Conservation (phyloP, 2,329 filamentous ascomycete species). For the Pseudogymnoascus verrucosus region DNA sequence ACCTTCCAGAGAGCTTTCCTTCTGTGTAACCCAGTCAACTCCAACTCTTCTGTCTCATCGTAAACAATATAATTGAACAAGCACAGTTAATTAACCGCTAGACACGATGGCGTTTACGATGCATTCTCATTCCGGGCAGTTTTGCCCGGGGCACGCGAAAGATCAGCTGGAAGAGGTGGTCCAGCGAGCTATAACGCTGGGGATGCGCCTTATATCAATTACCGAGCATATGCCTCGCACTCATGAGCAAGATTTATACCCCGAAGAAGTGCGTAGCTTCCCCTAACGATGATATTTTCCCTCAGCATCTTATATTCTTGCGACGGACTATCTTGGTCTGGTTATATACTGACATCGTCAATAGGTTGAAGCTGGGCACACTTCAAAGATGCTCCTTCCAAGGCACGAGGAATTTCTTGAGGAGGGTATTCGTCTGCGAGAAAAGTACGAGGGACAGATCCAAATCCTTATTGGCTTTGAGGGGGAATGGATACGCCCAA, state of each 20-base stretch:
- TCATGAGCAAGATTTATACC: slow-evolving; percentile 70
- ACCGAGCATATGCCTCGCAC: slow-evolving; percentile 94
- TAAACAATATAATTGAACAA: background rate
- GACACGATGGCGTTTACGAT: slow-evolving; percentile 83
- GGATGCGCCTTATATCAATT: slow-evolving; percentile 76
- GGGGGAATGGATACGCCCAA: slow-evolving; percentile 78
- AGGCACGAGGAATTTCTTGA: slow-evolving; percentile 64
- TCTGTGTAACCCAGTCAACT: background rate
- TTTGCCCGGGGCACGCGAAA: slow-evolving; percentile 84
- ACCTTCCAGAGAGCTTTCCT: background rate
- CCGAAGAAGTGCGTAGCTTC: slow-evolving; percentile 61
- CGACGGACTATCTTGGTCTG: background rate
- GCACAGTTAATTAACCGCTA: background rate
- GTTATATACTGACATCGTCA: slow-evolving; percentile 17
- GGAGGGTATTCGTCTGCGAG: slow-evolving; percentile 67
- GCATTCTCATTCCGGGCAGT: slow-evolving; percentile 96
- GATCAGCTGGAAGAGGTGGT: slow-evolving; percentile 79
- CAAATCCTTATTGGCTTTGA: slow-evolving; percentile 85
- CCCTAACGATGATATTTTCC: slow-evolving; percentile 6
- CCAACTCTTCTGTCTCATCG: background rate
- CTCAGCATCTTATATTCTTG: slow-evolving; percentile 2
- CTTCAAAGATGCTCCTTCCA: slow-evolving; percentile 39
- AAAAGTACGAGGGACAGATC: slow-evolving; percentile 62
- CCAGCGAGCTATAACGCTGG: slow-evolving; percentile 65
- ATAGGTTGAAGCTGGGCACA: slow-evolving; percentile 39